phyloP scores from a whole-genome alignment of 805 yeast species.

The Saccharomycopsis sp. region DNA sequence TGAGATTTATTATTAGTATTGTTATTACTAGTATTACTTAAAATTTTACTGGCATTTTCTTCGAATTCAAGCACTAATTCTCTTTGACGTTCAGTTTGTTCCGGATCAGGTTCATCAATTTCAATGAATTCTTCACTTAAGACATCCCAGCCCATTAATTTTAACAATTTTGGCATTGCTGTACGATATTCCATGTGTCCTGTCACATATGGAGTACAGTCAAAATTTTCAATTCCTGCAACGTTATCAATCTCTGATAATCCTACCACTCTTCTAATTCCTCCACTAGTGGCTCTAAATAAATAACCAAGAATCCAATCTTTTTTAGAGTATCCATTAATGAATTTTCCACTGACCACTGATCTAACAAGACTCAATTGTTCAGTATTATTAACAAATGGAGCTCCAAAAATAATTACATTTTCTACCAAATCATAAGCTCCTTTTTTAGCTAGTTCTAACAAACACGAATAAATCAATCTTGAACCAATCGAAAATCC shows the following conservation, averaged over 20 bases:
- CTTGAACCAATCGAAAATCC: conserved; percentile 94
- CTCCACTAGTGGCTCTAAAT: conserved; percentile 93
- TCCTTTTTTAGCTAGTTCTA: conserved; percentile 75
- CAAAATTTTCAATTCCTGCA: conserved; percentile 69
- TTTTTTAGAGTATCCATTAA: conserved; percentile 82
- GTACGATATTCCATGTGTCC: conserved; percentile 98
- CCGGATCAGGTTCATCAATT: conserved; percentile 93
- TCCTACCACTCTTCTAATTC: conserved; percentile 85
- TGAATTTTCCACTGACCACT: conserved; percentile 80
- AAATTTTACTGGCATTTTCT: conserved; percentile 61
- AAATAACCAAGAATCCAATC: conserved; percentile 96
- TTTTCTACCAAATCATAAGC: conserved; percentile 85
- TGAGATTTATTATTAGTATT: conserved; percentile 24
- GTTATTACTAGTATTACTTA: conserved; percentile 29
- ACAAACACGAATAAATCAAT: conserved; percentile 78
- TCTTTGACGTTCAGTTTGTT: conserved; percentile 71
- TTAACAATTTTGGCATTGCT: conserved; percentile 76
- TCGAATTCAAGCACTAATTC: conserved; percentile 78
- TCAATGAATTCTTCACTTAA: conserved; percentile 87
- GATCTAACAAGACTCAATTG: conserved; percentile 71
- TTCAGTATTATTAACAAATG: conserved; percentile 68
- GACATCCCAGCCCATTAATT: conserved; percentile 66
- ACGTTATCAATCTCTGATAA: conserved; percentile 60
- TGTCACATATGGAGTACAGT: conserved; percentile 76
- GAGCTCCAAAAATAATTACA: conserved; percentile 81